Conservation (phyloP, 768 basidiomycete genomes). For the Roridomyces roridus region DNA sequence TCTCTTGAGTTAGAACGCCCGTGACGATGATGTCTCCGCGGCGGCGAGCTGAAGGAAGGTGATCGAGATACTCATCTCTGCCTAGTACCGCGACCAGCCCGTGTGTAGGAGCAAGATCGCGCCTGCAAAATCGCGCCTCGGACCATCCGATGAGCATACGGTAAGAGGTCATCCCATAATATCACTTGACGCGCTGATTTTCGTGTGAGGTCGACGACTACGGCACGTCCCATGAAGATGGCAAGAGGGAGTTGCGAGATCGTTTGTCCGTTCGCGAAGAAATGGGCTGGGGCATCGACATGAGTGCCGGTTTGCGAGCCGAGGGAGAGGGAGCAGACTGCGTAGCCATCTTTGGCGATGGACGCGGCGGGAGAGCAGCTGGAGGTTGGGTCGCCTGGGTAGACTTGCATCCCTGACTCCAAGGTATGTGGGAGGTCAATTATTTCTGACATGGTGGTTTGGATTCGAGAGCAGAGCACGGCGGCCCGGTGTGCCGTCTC, state of each 20-base stretch:
- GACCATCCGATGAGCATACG: conserved; percentile 42
- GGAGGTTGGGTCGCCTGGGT: conserved; percentile 63
- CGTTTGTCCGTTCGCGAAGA: conserved; percentile 60
- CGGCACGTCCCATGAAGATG: conserved; percentile 58
- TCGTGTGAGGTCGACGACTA: conserved; percentile 59
- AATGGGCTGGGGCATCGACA: conserved; percentile 81
- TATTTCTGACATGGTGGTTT: conserved; percentile 26
- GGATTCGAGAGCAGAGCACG: no score
- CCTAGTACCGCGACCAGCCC: conserved; percentile 69
- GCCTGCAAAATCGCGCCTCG: no score
- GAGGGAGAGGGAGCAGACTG: conserved; percentile 57
- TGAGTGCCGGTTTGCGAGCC: conserved; percentile 82
- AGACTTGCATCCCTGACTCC: conserved; percentile 49
- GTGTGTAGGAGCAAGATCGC: conserved; percentile 65
- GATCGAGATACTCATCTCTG: conserved; percentile 55
- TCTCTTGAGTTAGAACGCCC: conserved; percentile 39
- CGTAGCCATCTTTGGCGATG: conserved; percentile 53
- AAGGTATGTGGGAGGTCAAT: conserved; percentile 65
- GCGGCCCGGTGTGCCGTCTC: no score
- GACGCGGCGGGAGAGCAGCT: conserved; percentile 42
- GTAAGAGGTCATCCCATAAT: conserved; percentile 54
- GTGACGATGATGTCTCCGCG: conserved; percentile 52
- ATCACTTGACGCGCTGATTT: conserved; percentile 54
- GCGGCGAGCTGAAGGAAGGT: conserved; percentile 65
- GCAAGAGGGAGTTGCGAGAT: conserved; percentile 63